Evolutionary conservation across 164 flowering plant species (phyloP), one percentile per base, ranked within the genome.

Genomic region (Vitis rupestris): DNA sequence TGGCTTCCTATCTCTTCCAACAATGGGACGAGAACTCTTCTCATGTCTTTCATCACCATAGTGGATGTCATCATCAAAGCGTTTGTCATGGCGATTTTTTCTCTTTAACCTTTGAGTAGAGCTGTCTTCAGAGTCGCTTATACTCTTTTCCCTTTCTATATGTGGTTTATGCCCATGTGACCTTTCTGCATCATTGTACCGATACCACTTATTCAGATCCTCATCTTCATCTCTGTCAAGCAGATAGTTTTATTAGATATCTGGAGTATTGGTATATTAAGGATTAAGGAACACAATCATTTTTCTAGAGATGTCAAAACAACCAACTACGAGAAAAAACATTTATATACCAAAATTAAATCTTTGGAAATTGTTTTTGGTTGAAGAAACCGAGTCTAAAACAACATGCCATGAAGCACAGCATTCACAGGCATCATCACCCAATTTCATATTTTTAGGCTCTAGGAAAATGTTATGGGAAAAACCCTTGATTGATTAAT

Each of bases 41-140:
- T 65, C 72, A 65, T 52, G 67, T 60, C 78, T 79, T 52, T 63
- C 72, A 19, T 76, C 78, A 54, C 50, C 53, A 4, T 72, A 59
- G 61, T 14, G 51, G 57, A 56, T 29, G 71, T 75, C 87, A 51
- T 78, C 76, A 60, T 78, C 78, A 4, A 64, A 48, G 65, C 63
- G 67, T 50, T 67, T 65, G 27, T 64, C 70, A 58, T 17, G 74
- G 27, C 44, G 65, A 60, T 62, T 71, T 70, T 77, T 77, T 70
- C 69, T 75, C 3, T 64, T 71, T 48, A 79, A 70, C 69, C 71
- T 80, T 69, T 59, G 78, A 23, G 52, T 56, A 64, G 70, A 74
- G 69, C 72, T 74, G 19, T 79, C 82, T 16, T 70, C 81, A 48
- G 87, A 86, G 73, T 73, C 70, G 64, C 74, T 82, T 57, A 10